Percentiles rank a stretch among this genome's conserved stretches.
phyloP scores from a whole-genome alignment of 164 flowering plant species.

The Malania oleifera region DNA sequence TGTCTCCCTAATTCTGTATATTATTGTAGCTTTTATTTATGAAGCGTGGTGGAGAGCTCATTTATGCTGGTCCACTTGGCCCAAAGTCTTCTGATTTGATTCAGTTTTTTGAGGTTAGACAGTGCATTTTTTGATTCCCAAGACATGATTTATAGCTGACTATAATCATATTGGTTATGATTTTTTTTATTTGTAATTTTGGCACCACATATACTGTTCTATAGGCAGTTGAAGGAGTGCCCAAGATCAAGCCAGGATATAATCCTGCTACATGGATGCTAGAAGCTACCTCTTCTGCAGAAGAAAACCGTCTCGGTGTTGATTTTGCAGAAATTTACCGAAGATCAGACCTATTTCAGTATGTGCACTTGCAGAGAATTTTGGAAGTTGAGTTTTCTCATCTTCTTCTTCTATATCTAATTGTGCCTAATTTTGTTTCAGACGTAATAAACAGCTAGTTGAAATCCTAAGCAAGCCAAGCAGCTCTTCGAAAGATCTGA shows the following conservation, averaged over 20 bases:
- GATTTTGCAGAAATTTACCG: conserved; percentile 87
- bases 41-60: conserved; percentile 94
- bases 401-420: background rate
- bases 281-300: conserved; percentile 73
- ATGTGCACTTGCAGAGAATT: conserved; percentile 21
- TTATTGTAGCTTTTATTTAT: conserved; percentile 72
- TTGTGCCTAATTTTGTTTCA: conserved; percentile 27
- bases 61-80: conserved; percentile 94
- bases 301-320: conserved; percentile 75
- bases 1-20: background rate
- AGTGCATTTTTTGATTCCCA: background rate
- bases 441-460: conserved; percentile 70
- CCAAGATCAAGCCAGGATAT: conserved; percentile 67
- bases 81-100: conserved; percentile 63
- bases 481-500: conserved; percentile 51
- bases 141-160: background rate
- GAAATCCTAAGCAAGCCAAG: conserved; percentile 68
- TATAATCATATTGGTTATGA: background rate
- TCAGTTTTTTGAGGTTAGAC: conserved; percentile 73
- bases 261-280: conserved; percentile 99
- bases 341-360: conserved; percentile 63
- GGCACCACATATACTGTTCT: conserved; percentile 2
- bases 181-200: background rate
- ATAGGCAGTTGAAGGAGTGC: conserved; percentile 83
- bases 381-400: background rate